These are phyloP conservation scores for Zymoseptoria tritici DNA, from an alignment of 2,329 filamentous ascomycete genomes.

Conservation along the genomic window DNA sequence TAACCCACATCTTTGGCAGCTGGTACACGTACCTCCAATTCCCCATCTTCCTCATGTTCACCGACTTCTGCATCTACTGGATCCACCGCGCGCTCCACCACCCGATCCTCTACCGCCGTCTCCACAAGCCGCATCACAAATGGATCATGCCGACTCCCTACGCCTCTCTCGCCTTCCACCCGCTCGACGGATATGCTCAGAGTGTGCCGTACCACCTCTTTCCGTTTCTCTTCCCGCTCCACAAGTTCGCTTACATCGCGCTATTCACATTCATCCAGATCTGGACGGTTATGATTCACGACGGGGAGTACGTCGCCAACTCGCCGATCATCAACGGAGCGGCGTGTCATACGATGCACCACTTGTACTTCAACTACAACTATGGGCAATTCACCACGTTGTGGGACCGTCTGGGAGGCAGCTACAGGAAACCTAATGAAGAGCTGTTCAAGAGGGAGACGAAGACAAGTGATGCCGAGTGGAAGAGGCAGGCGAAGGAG, in stretches of 20 bases:
- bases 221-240: slow-evolving; percentile 84
- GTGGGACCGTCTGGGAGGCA: slow-evolving; percentile 82
- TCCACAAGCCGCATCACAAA: slow-evolving; percentile 98
- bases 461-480: slow-evolving; percentile 76
- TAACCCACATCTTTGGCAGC: slow-evolving; percentile 23
- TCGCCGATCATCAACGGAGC: slow-evolving; percentile 89
- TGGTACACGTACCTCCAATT: slow-evolving; percentile 68
- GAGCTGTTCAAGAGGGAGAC: slow-evolving; percentile 77
- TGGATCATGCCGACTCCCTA: slow-evolving; percentile 98
- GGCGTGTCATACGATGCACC: slow-evolving; percentile 89
- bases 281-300: slow-evolving; percentile 94
- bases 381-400: slow-evolving; percentile 91
- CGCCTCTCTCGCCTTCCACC: slow-evolving; percentile 91
- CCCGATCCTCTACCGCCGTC: slow-evolving; percentile 69
- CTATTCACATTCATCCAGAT: slow-evolving; percentile 92
- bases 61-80: slow-evolving; percentile 85
- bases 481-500: slow-evolving; percentile 67
- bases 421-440: slow-evolving; percentile 77
- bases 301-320: slow-evolving; percentile 89
- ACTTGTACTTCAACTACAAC: slow-evolving; percentile 82
- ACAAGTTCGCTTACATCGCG: slow-evolving; percentile 79
- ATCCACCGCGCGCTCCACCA: slow-evolving; percentile 83
- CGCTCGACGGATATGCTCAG: slow-evolving; percentile 82
- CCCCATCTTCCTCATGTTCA: slow-evolving; percentile 80
- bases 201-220: slow-evolving; percentile 88